A percentile compares a stretch with the other conserved stretches of the same genome.
These are phyloP conservation scores for Blastocrithidia nonstop DNA, from an alignment of 208 protist species.

Conservation along the genomic window DNA sequence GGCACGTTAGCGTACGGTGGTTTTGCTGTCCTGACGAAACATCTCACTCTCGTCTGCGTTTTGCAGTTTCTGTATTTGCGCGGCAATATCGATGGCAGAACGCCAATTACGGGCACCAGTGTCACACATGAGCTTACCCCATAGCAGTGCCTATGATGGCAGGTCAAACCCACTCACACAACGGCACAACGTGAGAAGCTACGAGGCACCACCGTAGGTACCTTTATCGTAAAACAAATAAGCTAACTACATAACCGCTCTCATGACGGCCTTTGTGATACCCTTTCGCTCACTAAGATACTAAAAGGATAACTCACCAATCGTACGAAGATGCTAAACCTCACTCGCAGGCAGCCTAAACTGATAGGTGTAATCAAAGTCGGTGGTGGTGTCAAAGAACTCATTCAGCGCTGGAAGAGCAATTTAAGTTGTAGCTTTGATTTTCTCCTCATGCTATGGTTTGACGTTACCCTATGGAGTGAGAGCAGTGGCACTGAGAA, in stretches of 20 bases:
- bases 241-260: constrained; percentile 55
- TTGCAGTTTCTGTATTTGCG: constrained; percentile 52
- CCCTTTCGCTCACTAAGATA: constrained; percentile 43
- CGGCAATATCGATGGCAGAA: constrained; percentile 53
- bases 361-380: constrained; percentile 60
- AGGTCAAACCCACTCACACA: constrained; percentile 68
- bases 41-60: constrained; percentile 54
- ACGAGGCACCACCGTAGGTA: constrained; percentile 60
- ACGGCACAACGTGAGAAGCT: constrained; percentile 70
- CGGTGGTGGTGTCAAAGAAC: constrained; percentile 55
- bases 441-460: constrained; percentile 50
- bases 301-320: constrained; percentile 60
- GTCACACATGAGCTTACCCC: constrained; percentile 82
- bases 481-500: constrained; percentile 59
- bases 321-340: constrained; percentile 49
- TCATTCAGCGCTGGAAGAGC: constrained; percentile 46
- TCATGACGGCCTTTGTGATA: constrained; percentile 55
- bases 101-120: constrained; percentile 72
- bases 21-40: constrained; percentile 35
- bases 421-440: constrained; percentile 25
- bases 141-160: constrained; percentile 39
- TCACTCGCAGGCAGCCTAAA: constrained; percentile 60
- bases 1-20: constrained; percentile 52
- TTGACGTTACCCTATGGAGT: constrained; percentile 47
- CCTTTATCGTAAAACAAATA: constrained; percentile 80